Conservation (phyloP, 768 basidiomycete genomes). For the Lentinula edodes region DNA sequence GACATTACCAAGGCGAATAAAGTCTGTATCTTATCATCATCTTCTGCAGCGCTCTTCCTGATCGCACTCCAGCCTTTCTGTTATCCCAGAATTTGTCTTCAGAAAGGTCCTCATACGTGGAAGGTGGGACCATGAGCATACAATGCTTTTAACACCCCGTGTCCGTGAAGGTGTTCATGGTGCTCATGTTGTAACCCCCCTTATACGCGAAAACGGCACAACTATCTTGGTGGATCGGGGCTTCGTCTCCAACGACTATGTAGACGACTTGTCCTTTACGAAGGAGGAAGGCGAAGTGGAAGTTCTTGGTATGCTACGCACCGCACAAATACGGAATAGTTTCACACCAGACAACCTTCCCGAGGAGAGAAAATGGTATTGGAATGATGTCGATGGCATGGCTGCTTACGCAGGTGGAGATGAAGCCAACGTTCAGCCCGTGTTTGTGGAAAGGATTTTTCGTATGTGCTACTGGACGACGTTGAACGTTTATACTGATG, state of each 20-base stretch:
- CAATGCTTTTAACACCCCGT: conserved; percentile 80
- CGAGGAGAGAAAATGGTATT: conserved; percentile 82
- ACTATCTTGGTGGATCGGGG: conserved; percentile 92
- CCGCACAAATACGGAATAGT: conserved; percentile 60
- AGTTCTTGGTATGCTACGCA: conserved; percentile 83
- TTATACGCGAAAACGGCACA: conserved; percentile 72
- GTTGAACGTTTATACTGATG: neutral
- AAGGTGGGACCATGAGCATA: conserved; percentile 69
- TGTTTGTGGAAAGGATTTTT: conserved; percentile 88
- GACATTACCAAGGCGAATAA: conserved; percentile 74
- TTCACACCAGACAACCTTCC: conserved; percentile 92
- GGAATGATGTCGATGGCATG: conserved; percentile 83
- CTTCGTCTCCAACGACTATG: conserved; percentile 63
- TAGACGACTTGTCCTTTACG: conserved; percentile 21
- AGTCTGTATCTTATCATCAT: conserved; percentile 46
- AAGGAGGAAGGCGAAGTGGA: conserved; percentile 55
- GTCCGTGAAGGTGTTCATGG: conserved; percentile 88
- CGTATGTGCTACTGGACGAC: conserved; percentile 40
- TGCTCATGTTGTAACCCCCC: conserved; percentile 82
- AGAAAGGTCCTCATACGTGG: conserved; percentile 80
- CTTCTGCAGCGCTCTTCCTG: neutral
- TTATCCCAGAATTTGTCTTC: conserved; percentile 84
- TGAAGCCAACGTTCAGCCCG: conserved; percentile 70
- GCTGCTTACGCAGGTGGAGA: conserved; percentile 72
- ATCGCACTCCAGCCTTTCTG: conserved; percentile 46